Evolutionary conservation across 2,329 filamentous ascomycete species (phyloP), one percentile per base, ranked within the genome.

Genomic region (Sclerotinia nivalis): DNA sequence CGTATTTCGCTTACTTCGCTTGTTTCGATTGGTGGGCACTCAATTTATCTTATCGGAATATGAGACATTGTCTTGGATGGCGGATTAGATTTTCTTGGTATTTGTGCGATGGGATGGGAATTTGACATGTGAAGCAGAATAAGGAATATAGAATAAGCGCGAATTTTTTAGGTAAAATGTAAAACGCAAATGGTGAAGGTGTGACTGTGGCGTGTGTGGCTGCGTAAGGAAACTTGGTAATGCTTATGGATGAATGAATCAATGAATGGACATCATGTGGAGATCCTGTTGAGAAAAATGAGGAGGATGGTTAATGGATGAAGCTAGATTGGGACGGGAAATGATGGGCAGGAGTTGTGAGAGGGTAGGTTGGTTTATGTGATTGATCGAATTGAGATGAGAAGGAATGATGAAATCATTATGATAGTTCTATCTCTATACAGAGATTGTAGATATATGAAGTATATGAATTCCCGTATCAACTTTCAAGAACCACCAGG

Each of bases 191-290:
- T 18, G 1, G 13, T 4, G 15, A 43, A 43, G 40, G 10, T 43
- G 15, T 65, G 61, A 65, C 61, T 52, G 61, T 65, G 60, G 45
- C 60, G 34, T 52, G 37, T 28, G 47, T 65, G 34, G n/a, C 25
- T n/a, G 34, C 37, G 59, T 45, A 22, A 34, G 59, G 22, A 28
- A 25, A 31, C 20, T 15, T 37, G 59, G 40, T 20, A 13, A 47
- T 13, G 22, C 7, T 22, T 47, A 15, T 22, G 40, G 13, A 34
- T 9, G 18, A 1, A 56, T 28, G 50, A 20, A 22, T 22, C 4
- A 45, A 18, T 13, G 18, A n/a, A 45, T 43, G 40, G 6, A 43
- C 18, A 13, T 43, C 40, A 43, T 43, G 6, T 43, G 40, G 4
- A 43, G 40, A 6, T 43, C 15, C 40, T 18, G 40, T 43, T 25